phyloP scores from a whole-genome alignment of 2,329 filamentous ascomycete genomes.

The Raffaelea arxii region DNA sequence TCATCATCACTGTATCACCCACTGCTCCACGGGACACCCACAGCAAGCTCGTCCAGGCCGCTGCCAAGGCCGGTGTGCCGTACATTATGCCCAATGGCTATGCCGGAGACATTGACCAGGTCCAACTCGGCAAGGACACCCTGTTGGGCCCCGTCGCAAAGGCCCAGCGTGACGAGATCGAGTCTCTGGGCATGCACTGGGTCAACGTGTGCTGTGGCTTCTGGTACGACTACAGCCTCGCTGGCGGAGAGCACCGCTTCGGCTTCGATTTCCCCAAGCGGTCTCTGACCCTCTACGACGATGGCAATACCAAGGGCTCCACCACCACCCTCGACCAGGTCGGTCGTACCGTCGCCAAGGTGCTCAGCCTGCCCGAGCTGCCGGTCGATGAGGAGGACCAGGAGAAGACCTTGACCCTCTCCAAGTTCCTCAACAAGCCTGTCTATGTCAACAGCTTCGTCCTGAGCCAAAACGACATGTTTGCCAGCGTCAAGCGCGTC shows the following conservation, averaged over 20 bases:
- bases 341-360: conserved; percentile 39
- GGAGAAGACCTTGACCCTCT: conserved; percentile 23
- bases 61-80: conserved; percentile 41
- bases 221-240: conserved; percentile 43
- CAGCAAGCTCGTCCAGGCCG: conserved; percentile 41
- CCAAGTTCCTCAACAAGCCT: conserved; percentile 39
- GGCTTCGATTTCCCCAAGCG: conserved; percentile 40
- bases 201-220: conserved; percentile 36
- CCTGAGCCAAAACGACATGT: conserved; percentile 52
- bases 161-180: conserved; percentile 29
- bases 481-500: conserved; percentile 47
- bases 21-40: conserved; percentile 34
- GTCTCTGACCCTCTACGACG: conserved; percentile 37
- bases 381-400: conserved; percentile 29
- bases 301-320: conserved; percentile 45
- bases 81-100: conserved; percentile 48
- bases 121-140: conserved; percentile 20
- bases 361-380: conserved; percentile 32
- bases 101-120: conserved; percentile 27
- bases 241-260: conserved; percentile 22
- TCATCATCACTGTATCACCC: conserved; percentile 43
- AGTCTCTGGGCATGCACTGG: conserved; percentile 32
- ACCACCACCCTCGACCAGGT: conserved; percentile 48
- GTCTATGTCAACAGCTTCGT: conserved; percentile 27
- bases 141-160: conserved; percentile 13